phyloP scores from a whole-genome alignment of 768 basidiomycete genomes.

The Pulveroboletus sp. region DNA sequence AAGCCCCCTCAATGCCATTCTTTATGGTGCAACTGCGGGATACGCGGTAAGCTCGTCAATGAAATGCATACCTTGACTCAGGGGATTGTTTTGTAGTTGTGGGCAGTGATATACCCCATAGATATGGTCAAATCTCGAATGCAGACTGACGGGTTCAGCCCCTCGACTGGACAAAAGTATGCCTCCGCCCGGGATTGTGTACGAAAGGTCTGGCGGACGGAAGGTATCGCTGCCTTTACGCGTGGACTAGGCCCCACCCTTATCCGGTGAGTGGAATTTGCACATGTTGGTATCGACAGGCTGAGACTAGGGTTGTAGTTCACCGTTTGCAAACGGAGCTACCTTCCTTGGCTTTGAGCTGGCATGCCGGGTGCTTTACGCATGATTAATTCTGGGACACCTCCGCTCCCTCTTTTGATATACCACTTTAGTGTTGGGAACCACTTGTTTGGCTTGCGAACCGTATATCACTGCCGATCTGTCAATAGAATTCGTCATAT shows the following conservation, averaged over 20 bases:
- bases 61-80: conserved; percentile 7
- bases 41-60: conserved; percentile 60
- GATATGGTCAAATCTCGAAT: conserved; percentile 96
- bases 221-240: conserved; percentile 83
- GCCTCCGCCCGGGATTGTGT: conserved; percentile 78
- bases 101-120: conserved; percentile 92
- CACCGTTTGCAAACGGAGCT: conserved; percentile 94
- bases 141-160: conserved; percentile 87
- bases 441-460: not conserved
- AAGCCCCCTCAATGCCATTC: conserved; percentile 66
- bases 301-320: conserved; percentile 43
- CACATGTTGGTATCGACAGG: not conserved
- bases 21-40: conserved; percentile 89
- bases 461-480: conserved; percentile 3
- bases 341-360: conserved; percentile 97
- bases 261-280: conserved; percentile 59
- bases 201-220: conserved; percentile 73
- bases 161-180: conserved; percentile 77
- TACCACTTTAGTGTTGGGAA: not conserved
- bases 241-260: conserved; percentile 90
- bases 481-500: not conserved
- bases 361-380: conserved; percentile 68
- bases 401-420: not conserved
- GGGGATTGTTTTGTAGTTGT: conserved; percentile 46
- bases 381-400: conserved; percentile 10